These are phyloP conservation scores for Blastomyces gilchristii DNA, from an alignment of 2,329 filamentous ascomycete species.

Conservation along the genomic window DNA sequence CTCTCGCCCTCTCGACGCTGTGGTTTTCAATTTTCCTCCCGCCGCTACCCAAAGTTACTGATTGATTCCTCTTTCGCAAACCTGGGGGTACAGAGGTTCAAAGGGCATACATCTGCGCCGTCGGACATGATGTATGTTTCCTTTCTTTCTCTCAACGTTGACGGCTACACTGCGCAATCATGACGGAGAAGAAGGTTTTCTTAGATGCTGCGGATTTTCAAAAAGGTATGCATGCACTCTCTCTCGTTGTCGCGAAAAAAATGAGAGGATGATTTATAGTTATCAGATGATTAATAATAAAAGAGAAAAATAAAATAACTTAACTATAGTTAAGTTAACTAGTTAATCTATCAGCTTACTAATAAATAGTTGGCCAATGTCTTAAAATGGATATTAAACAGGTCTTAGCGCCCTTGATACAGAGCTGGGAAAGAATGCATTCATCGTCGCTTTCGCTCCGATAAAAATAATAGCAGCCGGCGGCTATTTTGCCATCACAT, in stretches of 20 bases:
- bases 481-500: constrained; percentile 25
- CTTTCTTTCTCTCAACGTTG: neutral
- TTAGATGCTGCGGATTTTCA: constrained; percentile 3
- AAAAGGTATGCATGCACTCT: neutral
- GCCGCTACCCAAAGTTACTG: neutral
- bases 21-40: no score
- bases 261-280: no score
- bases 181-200: constrained; percentile 4
- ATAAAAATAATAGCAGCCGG: constrained; percentile 25
- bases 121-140: neutral
- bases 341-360: neutral
- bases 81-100: neutral
- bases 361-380: neutral
- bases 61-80: neutral
- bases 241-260: no score
- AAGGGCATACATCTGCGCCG: neutral
- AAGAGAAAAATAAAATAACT: no score
- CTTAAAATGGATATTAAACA: constrained; percentile 7
- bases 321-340: no score
- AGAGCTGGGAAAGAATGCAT: constrained; percentile 23
- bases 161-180: neutral
- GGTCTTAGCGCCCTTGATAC: constrained; percentile 24
- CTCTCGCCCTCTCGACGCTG: neutral
- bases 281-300: no score
- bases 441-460: constrained; percentile 25